Conservation (phyloP, 345 rosid genomes). For the Cardamine occulta region DNA sequence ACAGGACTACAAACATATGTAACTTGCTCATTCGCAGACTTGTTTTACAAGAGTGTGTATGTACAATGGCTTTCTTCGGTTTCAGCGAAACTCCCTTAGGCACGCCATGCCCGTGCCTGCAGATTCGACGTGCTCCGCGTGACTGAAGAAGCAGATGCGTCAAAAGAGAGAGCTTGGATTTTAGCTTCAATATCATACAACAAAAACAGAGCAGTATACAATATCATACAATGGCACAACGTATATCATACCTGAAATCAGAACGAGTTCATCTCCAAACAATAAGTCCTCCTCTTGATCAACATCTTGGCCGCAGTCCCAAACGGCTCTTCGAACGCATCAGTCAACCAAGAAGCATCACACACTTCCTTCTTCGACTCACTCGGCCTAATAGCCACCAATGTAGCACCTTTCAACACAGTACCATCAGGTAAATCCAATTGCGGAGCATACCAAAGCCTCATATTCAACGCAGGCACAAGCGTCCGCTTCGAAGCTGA, state of each 20-base stretch:
- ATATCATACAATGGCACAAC: not conserved
- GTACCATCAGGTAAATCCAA: conserved; percentile 78
- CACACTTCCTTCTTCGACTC: conserved; percentile 70
- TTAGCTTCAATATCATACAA: conserved; percentile 3
- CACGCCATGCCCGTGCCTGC: not conserved
- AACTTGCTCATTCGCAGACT: conserved; percentile 25
- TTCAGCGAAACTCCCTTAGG: conserved; percentile 17
- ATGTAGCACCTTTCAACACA: conserved; percentile 82
- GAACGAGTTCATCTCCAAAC: conserved; percentile 98
- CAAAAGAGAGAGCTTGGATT: not conserved
- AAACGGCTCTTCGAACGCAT: conserved; percentile 83
- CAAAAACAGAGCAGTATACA: not conserved
- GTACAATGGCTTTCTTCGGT: conserved; percentile 29
- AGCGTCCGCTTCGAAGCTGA: conserved; percentile 90
- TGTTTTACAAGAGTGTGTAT: conserved; percentile 30
- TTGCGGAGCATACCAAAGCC: conserved; percentile 91
- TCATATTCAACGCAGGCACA: conserved; percentile 90
- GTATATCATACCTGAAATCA: conserved; percentile 47
- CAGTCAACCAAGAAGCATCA: conserved; percentile 73
- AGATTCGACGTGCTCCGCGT: not conserved
- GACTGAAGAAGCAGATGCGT: not conserved
- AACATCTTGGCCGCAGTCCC: conserved; percentile 91
- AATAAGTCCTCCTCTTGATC: conserved; percentile 86
- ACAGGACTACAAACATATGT: conserved; percentile 31
- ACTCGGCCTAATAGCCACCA: conserved; percentile 92